Base-by-base conservation (phyloP, 1,284 basidiomycete genomes). In the Rhizopogon parksii region DNA sequence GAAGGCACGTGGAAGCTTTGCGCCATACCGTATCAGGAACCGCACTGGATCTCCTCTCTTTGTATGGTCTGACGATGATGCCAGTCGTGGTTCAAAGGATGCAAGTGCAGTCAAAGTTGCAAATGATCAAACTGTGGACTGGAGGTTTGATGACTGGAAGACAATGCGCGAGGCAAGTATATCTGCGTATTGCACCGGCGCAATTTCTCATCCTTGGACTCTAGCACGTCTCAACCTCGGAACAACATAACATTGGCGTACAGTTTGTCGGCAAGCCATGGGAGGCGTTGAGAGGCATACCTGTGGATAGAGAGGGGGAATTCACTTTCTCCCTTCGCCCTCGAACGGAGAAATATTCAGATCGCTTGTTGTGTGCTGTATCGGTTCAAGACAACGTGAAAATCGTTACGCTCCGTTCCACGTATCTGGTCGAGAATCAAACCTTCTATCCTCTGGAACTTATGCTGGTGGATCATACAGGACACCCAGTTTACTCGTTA, bases 121-220 rank as follows among this genome's bases (percentile, higher is more conserved):
- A 27, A 82, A 95, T 57, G 88, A 88, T 40, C 79, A 88, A 57
- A 83, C 80, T 2, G 75, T 91, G 12, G 95, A 98, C 47, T 99
- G 96, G 96, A 78, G 94, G 52, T 99, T 99, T 62, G 94, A 98
- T 64, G 95, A 99, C 62, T 95, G 93, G 88, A 89, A 88, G 68
- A 85, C 86, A 6, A 88, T 92, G 72, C 85, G 96, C 65, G 96
- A 99, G 74, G 92, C 91, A 62, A 56, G 73, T 57, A 8, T 27
- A 39, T 25, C 15, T 19, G 17, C 27, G 8, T 34, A 50, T 43
- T 45, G 51, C 19, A 49, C 24, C 3, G 17, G 34, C 19, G 5
- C 17, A 34, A 5, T 34, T 30, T 32, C 25, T 19, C 46, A 17
- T 47, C 40, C 54, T 59, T 19, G 40, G 32, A 21, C 40, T 56